A percentile compares a stretch with the other conserved stretches of the same genome.
Conservation (phyloP, 2,329 filamentous ascomycete genomes). For the Cytospora mali region DNA sequence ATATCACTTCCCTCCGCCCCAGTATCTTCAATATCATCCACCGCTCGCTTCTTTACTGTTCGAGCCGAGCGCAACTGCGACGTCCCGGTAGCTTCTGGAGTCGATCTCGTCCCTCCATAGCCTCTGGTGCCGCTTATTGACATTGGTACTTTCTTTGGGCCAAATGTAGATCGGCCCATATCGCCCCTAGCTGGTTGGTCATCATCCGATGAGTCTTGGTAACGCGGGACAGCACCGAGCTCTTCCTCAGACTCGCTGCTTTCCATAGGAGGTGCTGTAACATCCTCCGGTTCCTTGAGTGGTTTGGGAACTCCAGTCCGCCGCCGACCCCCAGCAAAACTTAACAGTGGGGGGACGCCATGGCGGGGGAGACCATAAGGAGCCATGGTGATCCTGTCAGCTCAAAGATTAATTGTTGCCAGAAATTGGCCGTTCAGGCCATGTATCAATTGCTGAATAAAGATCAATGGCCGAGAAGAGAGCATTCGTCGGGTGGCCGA, state of each 20-base stretch:
- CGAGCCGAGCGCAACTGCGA: constrained; percentile 6
- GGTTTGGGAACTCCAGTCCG: neutral
- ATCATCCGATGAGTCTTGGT: constrained; percentile 30
- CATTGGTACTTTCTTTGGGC: constrained; percentile 13
- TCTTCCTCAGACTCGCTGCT: constrained; percentile 34
- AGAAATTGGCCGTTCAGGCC: neutral
- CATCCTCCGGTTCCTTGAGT: constrained; percentile 30
- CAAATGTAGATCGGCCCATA: constrained; percentile 42
- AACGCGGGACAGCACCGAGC: neutral
- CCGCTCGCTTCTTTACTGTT: constrained; percentile 12
- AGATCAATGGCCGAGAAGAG: neutral
- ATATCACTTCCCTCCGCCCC: neutral
- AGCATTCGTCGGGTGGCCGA: neutral
- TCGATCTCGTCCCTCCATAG: neutral
- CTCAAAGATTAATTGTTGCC: neutral
- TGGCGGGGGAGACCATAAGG: neutral
- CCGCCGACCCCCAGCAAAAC: constrained; percentile 23
- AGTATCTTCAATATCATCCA: neutral
- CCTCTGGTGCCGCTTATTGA: constrained; percentile 1
- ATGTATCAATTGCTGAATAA: neutral
- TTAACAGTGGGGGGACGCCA: constrained; percentile 3
- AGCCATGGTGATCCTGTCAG: neutral
- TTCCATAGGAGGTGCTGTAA: constrained; percentile 33
- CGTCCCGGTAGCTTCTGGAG: neutral
- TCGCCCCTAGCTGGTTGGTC: constrained; percentile 34